phyloP scores from a whole-genome alignment of 495 filamentous ascomycete genomes.

The Ascobolus immersus region DNA sequence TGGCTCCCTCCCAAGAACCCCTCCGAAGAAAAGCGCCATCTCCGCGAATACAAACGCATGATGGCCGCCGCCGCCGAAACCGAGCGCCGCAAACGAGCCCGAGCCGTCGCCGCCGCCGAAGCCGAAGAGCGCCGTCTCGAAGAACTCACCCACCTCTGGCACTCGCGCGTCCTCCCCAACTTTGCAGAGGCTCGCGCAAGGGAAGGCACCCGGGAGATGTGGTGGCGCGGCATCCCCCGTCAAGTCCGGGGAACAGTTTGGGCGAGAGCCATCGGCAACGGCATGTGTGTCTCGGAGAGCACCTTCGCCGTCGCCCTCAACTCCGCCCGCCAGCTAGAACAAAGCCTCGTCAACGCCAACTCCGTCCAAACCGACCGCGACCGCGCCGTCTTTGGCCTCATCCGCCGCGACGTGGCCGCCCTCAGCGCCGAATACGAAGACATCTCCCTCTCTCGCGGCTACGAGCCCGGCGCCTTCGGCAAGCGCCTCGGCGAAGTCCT shows the following conservation, averaged over 20 bases:
- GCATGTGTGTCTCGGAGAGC: constrained; percentile 46
- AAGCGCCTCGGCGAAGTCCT: constrained; percentile 53
- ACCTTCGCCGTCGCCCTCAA: constrained; percentile 58
- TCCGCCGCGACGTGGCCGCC: constrained; percentile 34
- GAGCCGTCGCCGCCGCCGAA: constrained; percentile 25
- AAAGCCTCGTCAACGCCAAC: constrained; percentile 19
- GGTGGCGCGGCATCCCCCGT: constrained; percentile 78
- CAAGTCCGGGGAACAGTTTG: constrained; percentile 63
- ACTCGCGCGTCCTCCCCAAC: constrained; percentile 61
- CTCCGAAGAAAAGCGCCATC: constrained; percentile 70
- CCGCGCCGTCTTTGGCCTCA: constrained; percentile 40
- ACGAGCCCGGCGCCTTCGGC: constrained; percentile 38
- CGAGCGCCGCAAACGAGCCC: constrained; percentile 25
- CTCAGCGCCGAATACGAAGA: constrained; percentile 18
- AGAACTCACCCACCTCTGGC: constrained; percentile 59
- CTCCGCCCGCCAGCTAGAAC: constrained; percentile 41
- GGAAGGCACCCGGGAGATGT: constrained; percentile 57
- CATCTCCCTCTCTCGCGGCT: constrained; percentile 27
- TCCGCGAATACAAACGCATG: constrained; percentile 84
- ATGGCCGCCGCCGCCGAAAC: constrained; percentile 59
- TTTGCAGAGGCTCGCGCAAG: constrained; percentile 57
- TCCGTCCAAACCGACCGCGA: constrained; percentile 22
- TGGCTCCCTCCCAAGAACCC: constrained; percentile 91
- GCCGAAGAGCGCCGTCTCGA: constrained; percentile 29
- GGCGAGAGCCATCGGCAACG: constrained; percentile 68